These are phyloP conservation scores for Coemansia sp. DNA, from an alignment of 371 early-diverging fungal species.

Conservation along the genomic window DNA sequence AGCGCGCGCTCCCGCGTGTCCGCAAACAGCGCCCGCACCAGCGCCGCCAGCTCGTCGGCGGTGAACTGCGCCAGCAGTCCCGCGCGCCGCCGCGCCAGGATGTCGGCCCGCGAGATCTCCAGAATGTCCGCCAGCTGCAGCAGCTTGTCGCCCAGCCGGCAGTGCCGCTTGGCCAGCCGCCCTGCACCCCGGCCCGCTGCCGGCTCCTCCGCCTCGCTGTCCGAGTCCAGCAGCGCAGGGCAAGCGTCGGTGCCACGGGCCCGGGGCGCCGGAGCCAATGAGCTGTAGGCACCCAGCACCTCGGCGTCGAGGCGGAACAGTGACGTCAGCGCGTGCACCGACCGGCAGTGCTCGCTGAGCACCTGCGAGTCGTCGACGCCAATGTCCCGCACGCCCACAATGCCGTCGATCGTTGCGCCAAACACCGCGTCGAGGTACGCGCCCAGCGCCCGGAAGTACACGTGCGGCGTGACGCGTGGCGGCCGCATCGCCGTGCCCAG, in stretches of 20 bases:
- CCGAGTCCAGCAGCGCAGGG: conserved; percentile 19
- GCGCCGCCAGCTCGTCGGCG: conserved; percentile 19
- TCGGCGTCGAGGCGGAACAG: conserved; percentile 22
- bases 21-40: conserved; percentile 37
- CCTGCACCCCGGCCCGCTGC: not conserved
- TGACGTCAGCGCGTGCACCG: not conserved
- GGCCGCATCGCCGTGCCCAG: conserved; percentile 24
- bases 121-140: conserved; percentile 42
- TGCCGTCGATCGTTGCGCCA: conserved; percentile 13
- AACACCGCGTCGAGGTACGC: conserved; percentile 31
- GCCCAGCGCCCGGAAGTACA: conserved; percentile 27
- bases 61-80: conserved; percentile 34
- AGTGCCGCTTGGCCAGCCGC: conserved; percentile 19
- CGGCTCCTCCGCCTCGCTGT: not conserved
- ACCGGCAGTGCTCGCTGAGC: conserved; percentile 41
- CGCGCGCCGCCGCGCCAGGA: conserved; percentile 39
- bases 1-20: conserved; percentile 34
- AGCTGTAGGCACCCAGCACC: conserved; percentile 6
- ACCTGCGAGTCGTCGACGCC: conserved; percentile 41
- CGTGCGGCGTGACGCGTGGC: conserved; percentile 26
- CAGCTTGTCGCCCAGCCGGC: conserved; percentile 12
- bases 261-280: not conserved
- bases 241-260: not conserved
- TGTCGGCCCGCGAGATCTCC: conserved; percentile 38
- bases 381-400: conserved; percentile 28